Evolutionary conservation across 2,329 filamentous ascomycete genomes (phyloP), one percentile per base, ranked within the genome.

Genomic region (Ramularia endophylla): DNA sequence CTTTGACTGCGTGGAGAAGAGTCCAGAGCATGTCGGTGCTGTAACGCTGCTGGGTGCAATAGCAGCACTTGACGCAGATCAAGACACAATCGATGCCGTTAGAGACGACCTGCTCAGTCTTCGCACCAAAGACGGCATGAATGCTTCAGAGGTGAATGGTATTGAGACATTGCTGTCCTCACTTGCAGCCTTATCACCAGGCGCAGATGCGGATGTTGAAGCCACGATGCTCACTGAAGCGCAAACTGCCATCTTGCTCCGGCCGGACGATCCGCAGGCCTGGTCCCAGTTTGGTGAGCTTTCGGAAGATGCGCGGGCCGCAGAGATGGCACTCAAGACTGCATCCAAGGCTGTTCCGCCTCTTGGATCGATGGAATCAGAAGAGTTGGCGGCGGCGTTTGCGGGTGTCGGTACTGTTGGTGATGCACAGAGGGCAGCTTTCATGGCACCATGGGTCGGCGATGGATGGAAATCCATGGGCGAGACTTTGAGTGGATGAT

Each of bases 41-140:
- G 78, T 94, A 1, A 75, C 88, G 1, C 74, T 97, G 3, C 73
- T 98, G 0, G 89, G 88, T 1, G 81, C 87, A 2, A 85, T 97
- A 52, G 87, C 87, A 0, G 71, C 94, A 2, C 66, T 95, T 0
- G 87, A 95, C 44, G 73, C 79, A 12, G 89, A 95, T 56, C 70
- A 73, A 15, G 87, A 94, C 51, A 85, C 81, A 2, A 69, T 90
- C 7, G 84, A 87, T 41, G 89, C 88, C 0, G 88, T 95, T 1
- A 73, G 79, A 3, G 78, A 84, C 5, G 87, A 94, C 58, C 74
- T 98, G 8, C 74, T 87, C 34, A 70, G 68, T 2, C 72, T 95
- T 34, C 78, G 87, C 22, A 84, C 80, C 1, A 79, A 76, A 38
- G 76, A 83, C 38, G 73, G 73, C 36, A 71, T 88, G 11, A 41